A percentile compares a stretch with the other conserved stretches of the same genome.
Conservation (phyloP, 305 asterid species). For the Salvia sclarea region DNA sequence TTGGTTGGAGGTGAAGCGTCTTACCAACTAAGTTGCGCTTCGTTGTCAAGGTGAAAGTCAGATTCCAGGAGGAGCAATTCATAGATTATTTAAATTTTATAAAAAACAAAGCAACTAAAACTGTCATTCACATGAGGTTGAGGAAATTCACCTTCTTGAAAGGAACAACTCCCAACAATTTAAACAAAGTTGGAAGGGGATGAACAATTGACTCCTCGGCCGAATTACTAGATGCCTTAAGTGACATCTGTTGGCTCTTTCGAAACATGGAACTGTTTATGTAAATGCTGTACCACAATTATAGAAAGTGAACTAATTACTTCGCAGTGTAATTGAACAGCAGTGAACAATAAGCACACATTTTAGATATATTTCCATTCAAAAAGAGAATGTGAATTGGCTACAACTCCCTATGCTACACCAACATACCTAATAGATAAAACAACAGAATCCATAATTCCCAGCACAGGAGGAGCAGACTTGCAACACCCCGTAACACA, state of each 20-base stretch:
- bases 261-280: conserved; percentile 79
- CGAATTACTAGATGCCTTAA: conserved; percentile 63
- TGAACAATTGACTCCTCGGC: conserved; percentile 71
- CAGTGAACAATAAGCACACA: conserved; percentile 13
- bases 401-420: conserved; percentile 15
- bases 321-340: not conserved
- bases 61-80: conserved; percentile 19
- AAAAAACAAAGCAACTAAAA: not conserved
- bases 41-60: conserved; percentile 24
- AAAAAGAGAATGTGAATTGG: not conserved
- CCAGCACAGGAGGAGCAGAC: conserved; percentile 79
- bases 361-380: not conserved
- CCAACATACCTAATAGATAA: conserved; percentile 63
- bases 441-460: conserved; percentile 81
- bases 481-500: conserved; percentile 67
- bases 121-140: conserved; percentile 1
- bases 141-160: conserved; percentile 68
- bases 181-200: conserved; percentile 88
- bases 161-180: conserved; percentile 76
- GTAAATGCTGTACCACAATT: conserved; percentile 59
- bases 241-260: conserved; percentile 64
- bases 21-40: no score
- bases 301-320: conserved; percentile 30
- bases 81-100: conserved; percentile 16
- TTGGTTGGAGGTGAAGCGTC: no score